Evolutionary conservation across 306 rosid species (phyloP), one percentile per base, ranked within the genome.

Genomic region (Albizia julibrissin): DNA sequence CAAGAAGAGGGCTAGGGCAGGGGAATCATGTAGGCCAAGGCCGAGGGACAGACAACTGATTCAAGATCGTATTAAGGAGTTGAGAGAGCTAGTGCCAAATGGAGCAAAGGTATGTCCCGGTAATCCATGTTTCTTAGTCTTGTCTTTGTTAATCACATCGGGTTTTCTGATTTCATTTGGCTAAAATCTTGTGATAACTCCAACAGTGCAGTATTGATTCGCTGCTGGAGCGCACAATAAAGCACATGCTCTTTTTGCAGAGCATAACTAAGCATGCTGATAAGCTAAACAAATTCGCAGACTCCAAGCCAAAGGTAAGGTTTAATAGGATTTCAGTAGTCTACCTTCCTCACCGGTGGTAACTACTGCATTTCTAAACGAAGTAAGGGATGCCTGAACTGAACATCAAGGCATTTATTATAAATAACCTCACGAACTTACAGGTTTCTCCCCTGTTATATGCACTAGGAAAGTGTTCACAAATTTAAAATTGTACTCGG

Each of bases 1-100:
- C 85, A 96, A 94, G 85, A 95, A 94, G 90, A 92, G 97, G 84
- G 92, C 97, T 43, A 87, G 94, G 80, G 94, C 97, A 2, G 97
- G 99, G 70, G 99, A 93, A 85, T 92, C 86, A 85, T 85, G 92
- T 85, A 92, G 97, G 86, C 99, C 99, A 58, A 90, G 99, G 83
- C 99, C 98, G 37, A 92, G 99, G 91, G 99, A 96, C 87, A 87
- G 99, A 75, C 99, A 96, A 81, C 87, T 96, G 87, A 96, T 96
- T 83, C 99, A 96, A 86, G 99, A 96, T 79, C 99, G 99, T 27
- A 93, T 96, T 18, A 94, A 96, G 85, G 99, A 96, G 83, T 89
- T 96, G 78, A 89, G 99, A 80, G 98, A 96, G 79, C 86, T 96
- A 72, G 97, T 92, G 62, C 99, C 99, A 44, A 91, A 79, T 80